Evolutionary conservation across 768 basidiomycete species (phyloP).

Genomic region (Pilatotrama ljubarskyi): DNA sequence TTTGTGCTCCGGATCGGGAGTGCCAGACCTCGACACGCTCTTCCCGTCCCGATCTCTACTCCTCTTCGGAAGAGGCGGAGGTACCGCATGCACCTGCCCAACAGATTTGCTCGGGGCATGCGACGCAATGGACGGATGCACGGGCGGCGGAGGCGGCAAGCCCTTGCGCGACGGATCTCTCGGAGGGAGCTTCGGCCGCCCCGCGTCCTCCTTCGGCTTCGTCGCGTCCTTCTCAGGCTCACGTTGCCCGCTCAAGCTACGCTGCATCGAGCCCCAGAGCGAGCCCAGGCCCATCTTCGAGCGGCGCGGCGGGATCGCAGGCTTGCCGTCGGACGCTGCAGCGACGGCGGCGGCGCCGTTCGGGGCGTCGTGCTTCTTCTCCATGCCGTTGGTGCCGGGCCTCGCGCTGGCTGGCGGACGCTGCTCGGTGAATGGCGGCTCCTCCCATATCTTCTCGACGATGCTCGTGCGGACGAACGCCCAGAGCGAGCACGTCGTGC

Average conservation of each 20-base stretch:
- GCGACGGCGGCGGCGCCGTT: slow-evolving; percentile 7
- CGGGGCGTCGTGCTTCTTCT: slow-evolving; percentile 15
- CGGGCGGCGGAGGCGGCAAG: slow-evolving; percentile 19
- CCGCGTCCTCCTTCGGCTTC: slow-evolving; percentile 7
- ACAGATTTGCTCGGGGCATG: slow-evolving; percentile 7
- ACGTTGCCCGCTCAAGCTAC: slow-evolving; percentile 27
- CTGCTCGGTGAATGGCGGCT: slow-evolving; percentile 36
- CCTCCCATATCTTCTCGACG: slow-evolving; percentile 88
- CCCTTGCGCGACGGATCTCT: slow-evolving; percentile 24
- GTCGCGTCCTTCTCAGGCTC: slow-evolving; percentile 10
- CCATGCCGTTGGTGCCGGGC: slow-evolving; percentile 21
- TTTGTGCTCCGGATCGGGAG: not conserved
- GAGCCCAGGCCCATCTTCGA: slow-evolving; percentile 30
- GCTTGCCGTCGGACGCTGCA: not conserved
- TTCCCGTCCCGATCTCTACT: slow-evolving; percentile 15
- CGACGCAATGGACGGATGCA: slow-evolving; percentile 18
- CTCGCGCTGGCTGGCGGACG: not conserved
- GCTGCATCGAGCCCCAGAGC: slow-evolving; percentile 33
- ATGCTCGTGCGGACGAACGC: slow-evolving; percentile 81
- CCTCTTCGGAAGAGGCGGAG: slow-evolving; percentile 34
- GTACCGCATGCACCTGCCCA: slow-evolving; percentile 4
- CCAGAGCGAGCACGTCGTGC: slow-evolving; percentile 90
- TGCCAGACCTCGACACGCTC: not conserved
- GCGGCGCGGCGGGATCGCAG: slow-evolving; percentile 17
- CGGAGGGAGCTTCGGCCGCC: slow-evolving; percentile 23